These are phyloP conservation scores for Fusarium cyanostomum DNA, from an alignment of 2,329 filamentous ascomycete genomes.

Conservation along the genomic window DNA sequence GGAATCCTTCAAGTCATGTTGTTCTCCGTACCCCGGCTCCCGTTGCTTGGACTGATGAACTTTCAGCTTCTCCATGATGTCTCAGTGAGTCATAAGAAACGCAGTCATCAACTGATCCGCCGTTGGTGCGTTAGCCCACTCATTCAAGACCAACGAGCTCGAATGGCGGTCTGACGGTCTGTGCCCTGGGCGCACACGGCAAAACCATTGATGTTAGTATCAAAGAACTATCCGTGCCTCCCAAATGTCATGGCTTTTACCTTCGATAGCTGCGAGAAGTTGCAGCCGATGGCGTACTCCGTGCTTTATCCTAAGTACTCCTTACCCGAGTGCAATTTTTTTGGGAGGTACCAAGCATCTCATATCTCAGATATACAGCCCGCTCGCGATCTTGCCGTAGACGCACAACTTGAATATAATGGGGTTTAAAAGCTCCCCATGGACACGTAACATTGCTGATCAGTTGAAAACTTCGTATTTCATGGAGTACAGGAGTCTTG, in stretches of 20 bases:
- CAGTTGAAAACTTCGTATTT: neutral
- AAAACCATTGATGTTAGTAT: neutral
- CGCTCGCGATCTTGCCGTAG: neutral
- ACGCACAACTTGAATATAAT: neutral
- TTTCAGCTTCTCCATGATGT: neutral
- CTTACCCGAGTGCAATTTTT: neutral
- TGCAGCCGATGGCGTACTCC: neutral
- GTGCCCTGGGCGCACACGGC: conserved; percentile 4
- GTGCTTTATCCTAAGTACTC: neutral
- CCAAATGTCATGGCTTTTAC: conserved; percentile 7
- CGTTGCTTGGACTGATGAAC: neutral
- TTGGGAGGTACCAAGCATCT: neutral
- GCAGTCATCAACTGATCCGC: neutral
- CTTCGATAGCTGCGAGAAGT: neutral
- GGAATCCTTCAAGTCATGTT: conserved; percentile 1
- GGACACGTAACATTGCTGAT: neutral
- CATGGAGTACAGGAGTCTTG: conserved; percentile 4
- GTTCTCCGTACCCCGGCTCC: conserved; percentile 25
- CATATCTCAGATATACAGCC: neutral
- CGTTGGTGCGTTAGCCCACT: neutral
- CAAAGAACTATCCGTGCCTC: conserved; percentile 2
- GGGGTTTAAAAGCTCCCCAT: neutral
- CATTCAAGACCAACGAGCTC: neutral
- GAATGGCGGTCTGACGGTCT: conserved; percentile 23
- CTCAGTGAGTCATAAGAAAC: neutral